phyloP scores from a whole-genome alignment of 371 early-diverging fungal genomes.

The Mortierella sp. region DNA sequence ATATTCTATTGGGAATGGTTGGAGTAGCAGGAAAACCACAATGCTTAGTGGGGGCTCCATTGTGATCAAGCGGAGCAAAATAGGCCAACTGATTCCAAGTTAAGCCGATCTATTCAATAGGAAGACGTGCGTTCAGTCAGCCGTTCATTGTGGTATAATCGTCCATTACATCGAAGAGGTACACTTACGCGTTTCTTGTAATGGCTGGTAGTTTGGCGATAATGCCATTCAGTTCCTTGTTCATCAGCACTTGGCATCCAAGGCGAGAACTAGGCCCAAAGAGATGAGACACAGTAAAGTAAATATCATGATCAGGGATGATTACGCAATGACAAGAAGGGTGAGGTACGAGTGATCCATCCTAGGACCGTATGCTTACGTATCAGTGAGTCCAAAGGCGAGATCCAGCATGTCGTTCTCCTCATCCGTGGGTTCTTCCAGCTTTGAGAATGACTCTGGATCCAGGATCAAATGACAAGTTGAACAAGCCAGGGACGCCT shows the following conservation, averaged over 20 bases:
- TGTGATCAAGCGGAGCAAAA: no score
- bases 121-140: no score
- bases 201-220: conserved; percentile 92
- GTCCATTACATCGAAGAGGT: no score
- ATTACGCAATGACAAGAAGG: conserved; percentile 3
- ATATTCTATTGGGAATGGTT: no score
- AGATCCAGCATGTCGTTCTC: conserved; percentile 99
- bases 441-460: conserved; percentile 82
- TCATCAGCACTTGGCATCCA: conserved; percentile 96
- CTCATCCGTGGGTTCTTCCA: conserved; percentile 96
- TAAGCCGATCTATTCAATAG: no score
- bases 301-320: conserved; percentile 5
- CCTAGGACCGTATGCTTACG: conserved; percentile 57
- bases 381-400: conserved; percentile 97
- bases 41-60: no score
- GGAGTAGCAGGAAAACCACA: no score
- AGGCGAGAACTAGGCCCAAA: conserved; percentile 74
- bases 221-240: conserved; percentile 87
- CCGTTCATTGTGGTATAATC: no score
- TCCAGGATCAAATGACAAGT: conserved; percentile 98
- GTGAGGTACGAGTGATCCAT: not conserved
- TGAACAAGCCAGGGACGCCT: conserved; percentile 96
- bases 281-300: not conserved
- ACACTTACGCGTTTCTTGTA: conserved; percentile 93
- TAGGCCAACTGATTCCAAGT: no score